Evolutionary conservation across 768 basidiomycete species (phyloP).

Genomic region (Tricholoma matsutake): DNA sequence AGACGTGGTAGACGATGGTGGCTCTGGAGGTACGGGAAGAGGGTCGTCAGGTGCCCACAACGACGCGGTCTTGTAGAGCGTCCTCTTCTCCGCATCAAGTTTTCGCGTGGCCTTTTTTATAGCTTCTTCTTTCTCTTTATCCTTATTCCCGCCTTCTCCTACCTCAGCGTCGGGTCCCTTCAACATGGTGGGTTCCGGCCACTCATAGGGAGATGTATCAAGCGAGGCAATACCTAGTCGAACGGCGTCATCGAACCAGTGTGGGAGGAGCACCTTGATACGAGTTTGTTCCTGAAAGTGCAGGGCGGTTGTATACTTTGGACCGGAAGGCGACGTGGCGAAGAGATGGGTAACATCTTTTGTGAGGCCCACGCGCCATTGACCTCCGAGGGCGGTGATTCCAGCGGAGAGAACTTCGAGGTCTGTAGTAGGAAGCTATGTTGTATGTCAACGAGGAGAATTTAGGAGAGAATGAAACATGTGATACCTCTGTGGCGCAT

Average conservation of each 20-base stretch:
- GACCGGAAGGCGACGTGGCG: constrained; percentile 47
- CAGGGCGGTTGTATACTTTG: constrained; percentile 51
- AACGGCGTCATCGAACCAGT: constrained; percentile 88
- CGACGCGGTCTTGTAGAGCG: constrained; percentile 29
- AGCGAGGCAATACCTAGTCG: constrained; percentile 51
- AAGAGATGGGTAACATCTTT: constrained; percentile 89
- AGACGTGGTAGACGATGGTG: constrained; percentile 3
- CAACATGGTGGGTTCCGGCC: constrained; percentile 66
- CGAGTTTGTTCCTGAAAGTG: constrained; percentile 56
- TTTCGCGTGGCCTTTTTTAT: constrained; percentile 20
- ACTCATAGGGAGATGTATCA: constrained; percentile 57
- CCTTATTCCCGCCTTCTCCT: constrained; percentile 11
- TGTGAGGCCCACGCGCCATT: constrained; percentile 74
- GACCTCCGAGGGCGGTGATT: constrained; percentile 75
- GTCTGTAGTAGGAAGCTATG: constrained; percentile 59
- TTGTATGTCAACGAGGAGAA: background rate
- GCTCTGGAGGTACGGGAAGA: constrained; percentile 8
- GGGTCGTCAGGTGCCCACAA: constrained; percentile 25
- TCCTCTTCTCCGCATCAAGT: constrained; percentile 31
- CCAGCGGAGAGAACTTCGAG: constrained; percentile 71
- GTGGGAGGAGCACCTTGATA: constrained; percentile 76
- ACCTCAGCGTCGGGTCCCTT: constrained; percentile 21
- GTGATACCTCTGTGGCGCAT: constrained; percentile 58
- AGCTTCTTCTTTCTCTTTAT: constrained; percentile 21
- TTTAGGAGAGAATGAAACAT: background rate